phyloP scores from a whole-genome alignment of 352 stramenopile species.

The Pythium biforme region DNA sequence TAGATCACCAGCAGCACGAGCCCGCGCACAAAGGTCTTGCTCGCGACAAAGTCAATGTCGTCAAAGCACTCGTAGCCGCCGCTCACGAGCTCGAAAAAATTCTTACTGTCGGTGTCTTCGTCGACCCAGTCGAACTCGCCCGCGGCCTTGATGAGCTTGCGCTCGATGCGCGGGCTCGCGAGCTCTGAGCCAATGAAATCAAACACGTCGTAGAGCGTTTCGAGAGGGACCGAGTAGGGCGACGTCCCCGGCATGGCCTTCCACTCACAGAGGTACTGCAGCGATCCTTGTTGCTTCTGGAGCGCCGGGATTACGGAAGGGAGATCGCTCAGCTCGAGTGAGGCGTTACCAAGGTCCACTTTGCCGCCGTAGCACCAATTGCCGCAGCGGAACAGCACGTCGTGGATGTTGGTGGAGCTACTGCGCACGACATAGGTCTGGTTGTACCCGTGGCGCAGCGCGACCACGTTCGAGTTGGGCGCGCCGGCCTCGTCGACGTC shows the following conservation, averaged over 20 bases:
- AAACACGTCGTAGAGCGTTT: slow-evolving; percentile 81
- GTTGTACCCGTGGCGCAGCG: slow-evolving; percentile 88
- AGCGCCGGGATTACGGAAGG: slow-evolving; percentile 89
- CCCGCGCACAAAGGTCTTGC: slow-evolving; percentile 84
- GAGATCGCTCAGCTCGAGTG: slow-evolving; percentile 86
- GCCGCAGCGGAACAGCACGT: slow-evolving; percentile 93
- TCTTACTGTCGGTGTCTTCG: slow-evolving; percentile 60
- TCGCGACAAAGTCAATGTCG: slow-evolving; percentile 81
- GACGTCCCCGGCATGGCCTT: slow-evolving; percentile 70
- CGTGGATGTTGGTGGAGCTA: slow-evolving; percentile 64
- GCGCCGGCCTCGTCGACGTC: slow-evolving; percentile 45
- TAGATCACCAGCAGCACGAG: slow-evolving; percentile 84
- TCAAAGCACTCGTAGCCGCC: slow-evolving; percentile 86
- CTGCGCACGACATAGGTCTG: slow-evolving; percentile 91
- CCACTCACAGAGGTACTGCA: slow-evolving; percentile 92
- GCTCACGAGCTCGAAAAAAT: slow-evolving; percentile 94
- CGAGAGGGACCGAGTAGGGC: slow-evolving; percentile 65
- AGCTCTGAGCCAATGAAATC: slow-evolving; percentile 86
- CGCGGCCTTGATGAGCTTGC: slow-evolving; percentile 85
- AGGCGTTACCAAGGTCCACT: slow-evolving; percentile 80
- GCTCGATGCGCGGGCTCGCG: slow-evolving; percentile 71
- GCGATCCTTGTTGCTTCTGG: slow-evolving; percentile 91
- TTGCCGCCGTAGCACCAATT: slow-evolving; percentile 95
- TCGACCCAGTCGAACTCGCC: slow-evolving; percentile 91
- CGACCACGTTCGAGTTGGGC: slow-evolving; percentile 63